Evolutionary conservation across 164 flowering plant species (phyloP).

Genomic region (Brasenia schreberi): DNA sequence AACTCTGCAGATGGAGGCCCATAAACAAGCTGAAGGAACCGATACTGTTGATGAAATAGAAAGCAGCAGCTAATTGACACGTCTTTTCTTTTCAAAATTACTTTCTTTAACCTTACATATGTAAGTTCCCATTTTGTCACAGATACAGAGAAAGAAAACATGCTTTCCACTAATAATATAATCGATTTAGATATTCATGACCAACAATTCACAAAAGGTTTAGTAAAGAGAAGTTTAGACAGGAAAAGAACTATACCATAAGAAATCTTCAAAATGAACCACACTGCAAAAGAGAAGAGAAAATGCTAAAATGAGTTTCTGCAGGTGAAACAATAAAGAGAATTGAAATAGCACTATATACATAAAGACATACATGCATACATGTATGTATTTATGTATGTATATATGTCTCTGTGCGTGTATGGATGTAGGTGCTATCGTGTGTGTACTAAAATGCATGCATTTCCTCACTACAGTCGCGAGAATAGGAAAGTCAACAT

Average conservation of each 20-base stretch:
- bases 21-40: not conserved
- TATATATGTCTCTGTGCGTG: not conserved
- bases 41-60: no score
- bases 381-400: no score
- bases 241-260: constrained; percentile 51
- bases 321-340: constrained; percentile 1
- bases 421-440: no score
- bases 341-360: not conserved
- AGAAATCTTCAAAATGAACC: constrained; percentile 75
- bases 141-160: no score
- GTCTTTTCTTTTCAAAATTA: not conserved
- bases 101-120: no score
- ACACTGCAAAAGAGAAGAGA: constrained; percentile 43
- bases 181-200: not conserved
- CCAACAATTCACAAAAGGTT: not conserved
- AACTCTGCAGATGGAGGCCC: not conserved
- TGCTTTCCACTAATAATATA: no score
- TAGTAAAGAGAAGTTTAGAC: not conserved
- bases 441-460: no score
- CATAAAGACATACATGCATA: no score
- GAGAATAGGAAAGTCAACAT: no score
- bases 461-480: no score
- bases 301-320: constrained; percentile 1
- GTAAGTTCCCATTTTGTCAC: no score
- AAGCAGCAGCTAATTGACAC: no score